Base-by-base conservation (phyloP, 148 eudicot species). In the Camellia sinensis region DNA sequence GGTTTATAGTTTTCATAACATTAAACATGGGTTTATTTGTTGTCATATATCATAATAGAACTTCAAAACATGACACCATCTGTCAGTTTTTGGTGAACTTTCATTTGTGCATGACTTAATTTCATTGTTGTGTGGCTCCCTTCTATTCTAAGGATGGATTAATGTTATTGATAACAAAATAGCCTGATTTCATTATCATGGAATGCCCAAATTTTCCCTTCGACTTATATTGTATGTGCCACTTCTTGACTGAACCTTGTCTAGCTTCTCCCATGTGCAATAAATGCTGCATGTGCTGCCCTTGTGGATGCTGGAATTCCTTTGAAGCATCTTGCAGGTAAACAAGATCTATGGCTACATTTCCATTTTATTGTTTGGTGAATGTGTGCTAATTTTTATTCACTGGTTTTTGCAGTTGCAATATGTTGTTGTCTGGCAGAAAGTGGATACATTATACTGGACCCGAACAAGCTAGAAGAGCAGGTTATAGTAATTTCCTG, bases 251-350 rank as follows among this genome's bases (percentile, higher is more conserved):
- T 80, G 13, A 61, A 82, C 80, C n/a, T 80, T 62, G 22, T 63
- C 53, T 83, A 95, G 98, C 98, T 95, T 81, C 96, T 95, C 70
- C 93, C 97, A 50, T 95, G 97, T 84, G 97, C 98, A 46, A 90
- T 95, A 79, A 93, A 95, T 85, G 98, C 98, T 67, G 90, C 94
- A 13, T 95, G 95, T 89, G 93, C 92, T 82, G 99, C 99, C 14
- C 97, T 95, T 82, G 93, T 93, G 60, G 99, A 93, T 89, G 95
- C 99, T 53, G 93, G 97, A 60, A 89, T 95, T 78, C 93, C 97
- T 43, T 70, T 95, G 87, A 95, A 95, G 90, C 92, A 93, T 88
- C 92, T 93, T 85, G 97, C 97, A 78, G 99, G 99, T 95, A 91
- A 19, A 41, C 18, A 75, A 52, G 79, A 54, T 50, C 13, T 37